Evolutionary conservation across 306 rosid genomes (phyloP), one percentile per base, ranked within the genome.

Genomic region (Aeschynomene evenia): DNA sequence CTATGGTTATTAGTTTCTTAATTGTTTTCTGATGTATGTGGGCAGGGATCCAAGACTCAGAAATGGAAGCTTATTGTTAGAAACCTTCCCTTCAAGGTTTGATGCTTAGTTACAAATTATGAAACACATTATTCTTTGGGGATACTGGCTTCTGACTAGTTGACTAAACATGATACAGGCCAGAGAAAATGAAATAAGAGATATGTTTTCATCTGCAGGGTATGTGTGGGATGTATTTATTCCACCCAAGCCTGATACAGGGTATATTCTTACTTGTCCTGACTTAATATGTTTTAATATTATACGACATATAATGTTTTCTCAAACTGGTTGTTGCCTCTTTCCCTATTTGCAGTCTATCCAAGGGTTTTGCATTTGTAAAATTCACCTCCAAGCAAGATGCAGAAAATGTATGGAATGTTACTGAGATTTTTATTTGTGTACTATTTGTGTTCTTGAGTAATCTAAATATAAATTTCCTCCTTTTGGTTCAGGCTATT

Each of bases 51-150:
- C 83, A 94, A 91, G 88, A 88, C 95, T 81, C 97, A 73, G 72
- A 88, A 88, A 77, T 94, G 99, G 97, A 94, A 91, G 84, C 88
- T 94, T 70, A 94, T 94, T 45, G 59, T 91, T 54, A 85, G 99
- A 77, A 91, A 94, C 76, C 85, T 94, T 72, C 99, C 99, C 76
- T 94, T 94, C 84, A 74, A 94, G 99, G 99, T 94, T 75, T 57
- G 72, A 50, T 56, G 14, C 68, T 29, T 49, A 36, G 26, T 55
- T 56, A 56, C 10, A 26, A 34, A 40, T 50, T 49, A 58, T 82
- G 19, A 42, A 49, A 34, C 45, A 13, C 55, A 63, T 57, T 61
- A 24, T 48, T 69, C 59, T 69, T 63, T 24, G 33, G 71, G 48
- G 68, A 51, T 69, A 26, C 68, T 76, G 42, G 42, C 19, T 70